A percentile compares a stretch with the other conserved stretches of the same genome.
Conservation (phyloP, 257 asterid genomes). For the Solanum clarkiae region DNA sequence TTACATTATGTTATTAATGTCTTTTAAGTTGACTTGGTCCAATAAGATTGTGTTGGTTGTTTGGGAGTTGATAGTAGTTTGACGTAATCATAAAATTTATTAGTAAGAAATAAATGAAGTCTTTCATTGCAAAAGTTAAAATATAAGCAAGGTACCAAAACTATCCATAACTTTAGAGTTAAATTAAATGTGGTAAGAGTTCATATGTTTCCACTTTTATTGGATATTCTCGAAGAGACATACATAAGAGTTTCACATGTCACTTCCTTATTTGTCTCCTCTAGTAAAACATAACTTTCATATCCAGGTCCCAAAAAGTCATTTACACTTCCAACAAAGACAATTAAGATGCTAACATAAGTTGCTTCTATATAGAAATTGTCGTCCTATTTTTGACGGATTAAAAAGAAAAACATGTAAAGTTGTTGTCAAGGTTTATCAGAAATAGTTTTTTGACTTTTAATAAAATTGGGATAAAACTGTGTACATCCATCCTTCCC, state of each 20-base stretch:
- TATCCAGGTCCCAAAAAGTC: neutral
- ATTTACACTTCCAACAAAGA: no score
- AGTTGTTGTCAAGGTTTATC: neutral
- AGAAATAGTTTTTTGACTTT: accelerated
- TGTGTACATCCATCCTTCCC: neutral
- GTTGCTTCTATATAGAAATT: neutral
- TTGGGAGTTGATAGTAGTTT: neutral
- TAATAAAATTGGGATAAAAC: accelerated
- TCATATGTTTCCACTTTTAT: neutral
- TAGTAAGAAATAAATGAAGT: neutral
- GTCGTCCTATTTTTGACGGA: neutral
- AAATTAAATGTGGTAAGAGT: neutral
- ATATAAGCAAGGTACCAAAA: neutral
- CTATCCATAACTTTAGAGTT: neutral
- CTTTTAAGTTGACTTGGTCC: neutral
- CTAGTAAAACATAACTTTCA: neutral
- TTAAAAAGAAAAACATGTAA: neutral
- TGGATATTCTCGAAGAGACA: neutral
- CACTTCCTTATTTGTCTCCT: neutral
- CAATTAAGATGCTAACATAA: neutral
- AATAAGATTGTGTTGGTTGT: neutral
- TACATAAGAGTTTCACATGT: neutral
- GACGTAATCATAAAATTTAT: neutral
- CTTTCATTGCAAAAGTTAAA: neutral
- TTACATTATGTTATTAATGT: neutral